These are phyloP conservation scores for Diddensiella caesifluorescens DNA, from an alignment of 805 yeast genomes.

Conservation along the genomic window DNA sequence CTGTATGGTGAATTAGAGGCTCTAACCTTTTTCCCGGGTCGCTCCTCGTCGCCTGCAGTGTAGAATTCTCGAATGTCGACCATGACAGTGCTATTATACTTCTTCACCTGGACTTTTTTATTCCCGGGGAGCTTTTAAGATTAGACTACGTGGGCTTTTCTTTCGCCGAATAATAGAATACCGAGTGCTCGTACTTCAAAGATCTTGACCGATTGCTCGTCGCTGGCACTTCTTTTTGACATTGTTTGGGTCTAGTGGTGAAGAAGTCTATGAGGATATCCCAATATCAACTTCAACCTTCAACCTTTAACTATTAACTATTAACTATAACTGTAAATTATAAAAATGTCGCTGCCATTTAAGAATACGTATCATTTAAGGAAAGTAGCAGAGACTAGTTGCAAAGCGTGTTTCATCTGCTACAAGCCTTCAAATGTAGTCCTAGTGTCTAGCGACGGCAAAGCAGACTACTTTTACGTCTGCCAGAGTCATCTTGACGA, in stretches of 20 bases:
- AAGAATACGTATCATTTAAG: slow-evolving; percentile 42
- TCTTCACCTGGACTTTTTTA: slow-evolving; percentile 69
- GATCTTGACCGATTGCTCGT: neutral
- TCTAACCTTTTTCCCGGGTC: slow-evolving; percentile 72
- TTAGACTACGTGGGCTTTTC: too few relatives aligned
- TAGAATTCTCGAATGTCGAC: slow-evolving; percentile 86
- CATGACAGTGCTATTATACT: slow-evolving; percentile 58
- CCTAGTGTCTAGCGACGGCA: slow-evolving; percentile 41
- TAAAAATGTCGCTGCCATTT: slow-evolving; percentile 28
- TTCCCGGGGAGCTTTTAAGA: slow-evolving; percentile 44
- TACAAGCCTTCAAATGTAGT: slow-evolving; percentile 49
- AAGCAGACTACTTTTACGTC: slow-evolving; percentile 47
- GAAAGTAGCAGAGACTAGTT: slow-evolving; percentile 41
- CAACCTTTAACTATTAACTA: too few relatives aligned
- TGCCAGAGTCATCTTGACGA: slow-evolving; percentile 49
- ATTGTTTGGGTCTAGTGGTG: neutral
- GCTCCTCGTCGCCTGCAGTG: slow-evolving; percentile 48
- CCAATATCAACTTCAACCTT: neutral
- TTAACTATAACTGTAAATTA: too few relatives aligned
- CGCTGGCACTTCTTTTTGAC: neutral
- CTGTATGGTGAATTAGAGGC: neutral
- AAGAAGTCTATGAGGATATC: neutral
- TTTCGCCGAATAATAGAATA: neutral
- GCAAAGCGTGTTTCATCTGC: slow-evolving; percentile 48
- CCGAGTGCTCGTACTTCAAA: slow-evolving; percentile 1